Base-by-base conservation (phyloP, 169 alveolate species). In the Theileria equi region DNA sequence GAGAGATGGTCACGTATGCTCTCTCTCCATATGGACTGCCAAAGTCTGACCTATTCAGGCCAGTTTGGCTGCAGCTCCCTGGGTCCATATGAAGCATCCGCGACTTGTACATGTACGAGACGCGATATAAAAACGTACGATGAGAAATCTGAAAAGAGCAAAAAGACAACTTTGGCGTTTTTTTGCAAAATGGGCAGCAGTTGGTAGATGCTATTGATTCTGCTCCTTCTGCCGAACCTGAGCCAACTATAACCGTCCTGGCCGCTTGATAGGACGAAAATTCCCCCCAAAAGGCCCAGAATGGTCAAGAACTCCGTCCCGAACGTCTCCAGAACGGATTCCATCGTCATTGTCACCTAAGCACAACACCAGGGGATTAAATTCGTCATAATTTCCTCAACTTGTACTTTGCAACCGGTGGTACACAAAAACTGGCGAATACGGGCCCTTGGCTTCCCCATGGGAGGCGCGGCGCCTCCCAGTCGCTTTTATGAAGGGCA, bases 131-230 rank as follows among this genome's bases (percentile, higher is more conserved):
- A 32, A 28, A 64, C 68, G 43, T 19, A 74, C 84, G 70, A 41
- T 19, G 84, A 48, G 10, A 74, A 41, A 60, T 74, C 84, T 44
- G 49, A 55, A 17, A 74, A 74, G 34, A 74, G 34, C 40, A 74
- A 13, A 32, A 74, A 74, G 8, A 74, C 36, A 26, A 32, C 73
- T 16, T 53, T 48, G 2, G 84, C 21, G 45, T 74, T 74, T 49
- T 74, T 74, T 23, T 74, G 84, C 28, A 74, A 57, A 0, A 74
- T 64, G 5, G 84, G 80, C 4, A 74, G 32, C 29, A 74, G 73
- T 52, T 74, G 84, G 17, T 74, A 74, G 2, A 74, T 74, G 25
- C 65, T 74, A 28, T 64, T 55, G 3, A 74, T 52, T 25, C 41
- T 31, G 16, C 49, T 54, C 2, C 25, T 43, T 34, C 65, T 23